Evolutionary conservation across 2,329 filamentous ascomycete species (phyloP).

Genomic region (Blastomyces parvus): DNA sequence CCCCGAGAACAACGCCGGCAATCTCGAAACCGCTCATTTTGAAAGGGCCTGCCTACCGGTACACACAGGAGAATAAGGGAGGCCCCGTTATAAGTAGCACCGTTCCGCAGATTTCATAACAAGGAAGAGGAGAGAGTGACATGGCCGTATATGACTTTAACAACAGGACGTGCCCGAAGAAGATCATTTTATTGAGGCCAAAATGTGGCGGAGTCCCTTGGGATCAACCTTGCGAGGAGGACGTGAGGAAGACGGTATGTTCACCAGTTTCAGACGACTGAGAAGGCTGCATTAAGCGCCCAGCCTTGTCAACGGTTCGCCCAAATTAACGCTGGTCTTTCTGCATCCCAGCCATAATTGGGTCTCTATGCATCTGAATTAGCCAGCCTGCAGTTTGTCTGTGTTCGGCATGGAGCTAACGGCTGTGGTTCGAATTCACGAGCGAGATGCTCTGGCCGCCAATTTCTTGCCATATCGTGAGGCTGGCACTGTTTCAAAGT

Average conservation of each 20-base stretch:
- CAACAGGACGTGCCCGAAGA: neutral
- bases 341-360: neutral
- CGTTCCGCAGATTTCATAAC: neutral
- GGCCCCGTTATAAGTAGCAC: neutral
- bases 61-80: neutral
- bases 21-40: conserved; percentile 17
- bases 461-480: neutral
- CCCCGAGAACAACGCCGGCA: conserved; percentile 16
- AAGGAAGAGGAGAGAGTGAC: neutral
- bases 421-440: neutral
- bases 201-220: neutral
- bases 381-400: neutral
- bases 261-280: neutral
- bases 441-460: neutral
- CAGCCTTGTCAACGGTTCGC: neutral
- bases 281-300: neutral
- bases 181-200: neutral
- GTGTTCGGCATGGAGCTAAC: neutral
- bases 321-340: neutral
- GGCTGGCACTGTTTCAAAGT: neutral
- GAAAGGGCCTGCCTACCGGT: neutral
- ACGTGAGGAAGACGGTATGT: neutral
- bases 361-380: neutral
- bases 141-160: neutral
- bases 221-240: neutral